Evolutionary conservation across 306 rosid genomes (phyloP).

Genomic region (Acmispon strigosus): DNA sequence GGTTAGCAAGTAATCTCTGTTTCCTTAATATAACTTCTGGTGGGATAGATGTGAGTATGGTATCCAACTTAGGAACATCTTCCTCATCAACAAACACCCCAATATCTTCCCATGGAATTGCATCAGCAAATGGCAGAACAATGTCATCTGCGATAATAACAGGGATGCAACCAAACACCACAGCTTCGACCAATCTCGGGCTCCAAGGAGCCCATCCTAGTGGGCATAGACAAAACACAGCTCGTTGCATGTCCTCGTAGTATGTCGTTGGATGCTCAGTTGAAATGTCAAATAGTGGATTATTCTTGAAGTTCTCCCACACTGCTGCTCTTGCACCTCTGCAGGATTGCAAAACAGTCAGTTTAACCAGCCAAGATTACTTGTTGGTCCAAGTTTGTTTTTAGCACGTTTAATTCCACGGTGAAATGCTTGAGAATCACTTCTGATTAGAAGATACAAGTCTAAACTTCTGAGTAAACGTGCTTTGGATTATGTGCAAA

Average conservation of each 20-base stretch:
- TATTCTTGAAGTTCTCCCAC: conserved; percentile 96
- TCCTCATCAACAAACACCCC: conserved; percentile 84
- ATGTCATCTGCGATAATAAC: conserved; percentile 95
- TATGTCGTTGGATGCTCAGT: conserved; percentile 91
- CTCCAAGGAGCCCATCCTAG: conserved; percentile 99
- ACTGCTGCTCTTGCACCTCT: conserved; percentile 95
- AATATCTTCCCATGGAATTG: conserved; percentile 96
- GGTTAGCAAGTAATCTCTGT: conserved; percentile 93
- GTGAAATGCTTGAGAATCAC: too few relatives aligned
- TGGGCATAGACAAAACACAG: conserved; percentile 89
- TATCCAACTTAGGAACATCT: conserved; percentile 80
- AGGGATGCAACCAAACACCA: conserved; percentile 94
- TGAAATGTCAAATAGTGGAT: conserved; percentile 88
- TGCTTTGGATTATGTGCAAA: too few relatives aligned
- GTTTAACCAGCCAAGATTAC: not conserved
- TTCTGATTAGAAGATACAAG: too few relatives aligned
- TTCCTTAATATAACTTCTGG: conserved; percentile 73
- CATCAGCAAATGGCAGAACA: conserved; percentile 93
- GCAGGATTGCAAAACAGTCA: conserved; percentile 18
- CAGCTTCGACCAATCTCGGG: conserved; percentile 93
- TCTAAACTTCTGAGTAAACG: too few relatives aligned
- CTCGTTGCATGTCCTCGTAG: conserved; percentile 98
- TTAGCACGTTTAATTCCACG: too few relatives aligned
- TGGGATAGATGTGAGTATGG: conserved; percentile 81
- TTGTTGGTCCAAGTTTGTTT: not conserved